Base-by-base conservation (phyloP, 805 yeast genomes). In the Sungouiella blattae region DNA sequence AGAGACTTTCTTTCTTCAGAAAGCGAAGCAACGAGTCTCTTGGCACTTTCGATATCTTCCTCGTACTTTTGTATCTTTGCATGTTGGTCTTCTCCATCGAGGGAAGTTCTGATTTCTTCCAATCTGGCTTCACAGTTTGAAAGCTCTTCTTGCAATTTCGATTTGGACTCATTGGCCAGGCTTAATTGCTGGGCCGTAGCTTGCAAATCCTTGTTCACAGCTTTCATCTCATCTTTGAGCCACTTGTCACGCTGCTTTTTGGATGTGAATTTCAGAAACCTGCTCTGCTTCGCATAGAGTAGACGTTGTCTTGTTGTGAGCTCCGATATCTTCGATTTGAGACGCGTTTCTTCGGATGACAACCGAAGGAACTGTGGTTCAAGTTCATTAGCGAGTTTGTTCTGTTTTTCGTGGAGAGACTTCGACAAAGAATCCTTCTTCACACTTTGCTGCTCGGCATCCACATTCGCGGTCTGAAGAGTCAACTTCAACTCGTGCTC, bases 241-340 rank as follows among this genome's bases (percentile, higher is more conserved):
- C 94, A 86, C 2, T 40, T 28, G 52, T 87, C 82, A 43, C 96
- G 71, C 39, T 85, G 82, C 2, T 58, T 50, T 42, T 70, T 69
- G 11, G 73, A 57, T 1, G 55, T 43, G 47, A 87, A 88, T 43
- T 77, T 73, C 17, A 78, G 69, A 39, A 73, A 74, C 33, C 88
- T 76, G 27, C 84, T 86, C 47, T 80, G 84, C 50, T 87, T 89
- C 6, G 83, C 67, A 32, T 83, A 74, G 4, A 89, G 55, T 11
- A 68, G 59, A 44, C 83, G 66, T 55, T 83, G 88, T 18, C 60
- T 69, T 6, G 77, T 62, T 34, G 67, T 71, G 15, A 71, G 46
- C n/a, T 63, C 58, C 3, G 59, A 36, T 6, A 80, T 54, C 31
- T 66, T 48, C 3, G 53, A 46, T 36, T 73, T 72, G 21, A 71